Conservation (phyloP, 2,329 filamentous ascomycete genomes). For the Curvularia verruculosa region DNA sequence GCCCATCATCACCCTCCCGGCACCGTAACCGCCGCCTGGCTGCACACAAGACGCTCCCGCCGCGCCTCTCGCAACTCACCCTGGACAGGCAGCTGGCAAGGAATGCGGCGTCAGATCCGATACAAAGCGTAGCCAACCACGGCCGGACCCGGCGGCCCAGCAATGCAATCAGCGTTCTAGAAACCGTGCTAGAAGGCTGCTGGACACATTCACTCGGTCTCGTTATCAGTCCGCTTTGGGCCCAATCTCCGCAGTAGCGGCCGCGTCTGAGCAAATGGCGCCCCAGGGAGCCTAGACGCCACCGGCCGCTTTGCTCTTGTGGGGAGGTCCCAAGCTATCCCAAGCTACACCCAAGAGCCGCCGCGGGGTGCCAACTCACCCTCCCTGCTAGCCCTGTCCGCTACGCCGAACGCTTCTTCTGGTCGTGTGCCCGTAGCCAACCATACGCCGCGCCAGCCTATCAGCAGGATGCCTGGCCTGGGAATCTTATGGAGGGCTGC, state of each 20-base stretch:
- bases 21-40: constrained; percentile 11
- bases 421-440: constrained; percentile 25
- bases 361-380: constrained; percentile 22
- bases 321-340: constrained; percentile 30
- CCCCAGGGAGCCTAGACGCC: constrained; percentile 56
- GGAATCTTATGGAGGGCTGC: constrained; percentile 24
- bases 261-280: constrained; percentile 14
- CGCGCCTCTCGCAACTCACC: constrained; percentile 12
- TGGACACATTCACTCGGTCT: background rate
- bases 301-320: constrained; percentile 56
- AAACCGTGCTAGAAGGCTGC: constrained; percentile 29
- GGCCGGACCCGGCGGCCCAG: constrained; percentile 2
- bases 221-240: constrained; percentile 28
- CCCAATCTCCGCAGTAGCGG: constrained; percentile 23
- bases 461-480: constrained; percentile 21
- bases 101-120: constrained; percentile 18
- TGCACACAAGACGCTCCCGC: constrained; percentile 21
- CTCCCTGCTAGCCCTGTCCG: constrained; percentile 17
- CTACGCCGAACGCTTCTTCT: constrained; percentile 26
- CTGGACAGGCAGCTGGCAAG: constrained; percentile 34
- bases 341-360: constrained; percentile 23
- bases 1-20: background rate
- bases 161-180: constrained; percentile 23
- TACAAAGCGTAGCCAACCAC: constrained; percentile 21
- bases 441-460: constrained; percentile 22